Evolutionary conservation across 1,139 yeast genomes (phyloP).

Genomic region (Pichia sp.): DNA sequence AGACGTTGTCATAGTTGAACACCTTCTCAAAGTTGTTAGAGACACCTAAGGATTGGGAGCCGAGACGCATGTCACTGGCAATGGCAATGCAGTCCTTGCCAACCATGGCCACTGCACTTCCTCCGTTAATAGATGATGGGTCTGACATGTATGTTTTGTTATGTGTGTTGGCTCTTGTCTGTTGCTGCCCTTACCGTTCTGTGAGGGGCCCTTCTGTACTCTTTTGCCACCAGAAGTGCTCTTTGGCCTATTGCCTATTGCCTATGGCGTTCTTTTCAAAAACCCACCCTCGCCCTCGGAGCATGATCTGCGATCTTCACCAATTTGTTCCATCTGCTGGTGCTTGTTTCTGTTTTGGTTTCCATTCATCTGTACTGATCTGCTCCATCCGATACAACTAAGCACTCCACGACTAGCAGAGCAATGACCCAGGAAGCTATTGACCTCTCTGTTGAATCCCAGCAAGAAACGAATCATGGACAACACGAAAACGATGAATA

Average conservation of each 20-base stretch:
- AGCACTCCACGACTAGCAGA: too few relatives aligned
- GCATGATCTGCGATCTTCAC: background rate
- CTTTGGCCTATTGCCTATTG: too few relatives aligned
- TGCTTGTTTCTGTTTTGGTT: background rate
- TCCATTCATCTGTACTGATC: too few relatives aligned
- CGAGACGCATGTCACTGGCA: conserved; percentile 91
- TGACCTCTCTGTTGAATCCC: conserved; percentile 11
- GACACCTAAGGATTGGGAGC: conserved; percentile 88
- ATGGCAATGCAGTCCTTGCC: conserved; percentile 98
- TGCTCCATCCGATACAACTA: too few relatives aligned
- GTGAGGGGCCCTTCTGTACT: too few relatives aligned
- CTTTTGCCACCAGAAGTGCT: too few relatives aligned
- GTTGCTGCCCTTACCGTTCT: too few relatives aligned
- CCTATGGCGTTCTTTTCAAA: too few relatives aligned
- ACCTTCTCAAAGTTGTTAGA: conserved; percentile 91
- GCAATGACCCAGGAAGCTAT: conserved; percentile 14
- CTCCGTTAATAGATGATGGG: conserved; percentile 55
- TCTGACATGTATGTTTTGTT: conserved; percentile 35
- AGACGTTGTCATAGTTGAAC: conserved; percentile 78
- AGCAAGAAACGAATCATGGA: conserved; percentile 3
- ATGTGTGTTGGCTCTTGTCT: background rate
- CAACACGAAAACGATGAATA: too few relatives aligned
- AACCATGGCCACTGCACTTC: conserved; percentile 97
- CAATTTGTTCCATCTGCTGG: background rate
- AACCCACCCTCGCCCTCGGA: background rate